Conservation (phyloP, 2,329 filamentous ascomycete species). For the Aspergillus sp. region DNA sequence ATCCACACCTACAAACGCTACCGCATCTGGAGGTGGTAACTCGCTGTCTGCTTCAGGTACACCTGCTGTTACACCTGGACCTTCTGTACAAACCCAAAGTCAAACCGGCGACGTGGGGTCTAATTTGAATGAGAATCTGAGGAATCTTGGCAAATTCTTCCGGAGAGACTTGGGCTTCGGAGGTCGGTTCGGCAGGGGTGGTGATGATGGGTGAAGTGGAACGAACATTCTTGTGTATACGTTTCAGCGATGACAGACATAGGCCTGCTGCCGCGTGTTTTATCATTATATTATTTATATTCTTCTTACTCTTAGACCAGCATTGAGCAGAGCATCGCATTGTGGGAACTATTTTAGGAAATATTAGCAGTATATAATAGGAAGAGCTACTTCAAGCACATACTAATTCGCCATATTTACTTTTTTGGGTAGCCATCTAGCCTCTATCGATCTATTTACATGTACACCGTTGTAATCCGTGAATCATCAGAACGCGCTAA, state of each 20-base stretch:
- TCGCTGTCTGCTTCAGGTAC: constrained; percentile 18
- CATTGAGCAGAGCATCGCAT: constrained; percentile 3
- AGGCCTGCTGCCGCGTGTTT: neutral
- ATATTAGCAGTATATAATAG: neutral
- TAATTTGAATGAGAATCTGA: constrained; percentile 88
- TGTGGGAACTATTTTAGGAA: neutral
- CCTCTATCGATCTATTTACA: neutral
- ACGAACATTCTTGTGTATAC: constrained; percentile 1
- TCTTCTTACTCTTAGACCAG: neutral
- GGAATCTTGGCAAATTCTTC: constrained; percentile 96
- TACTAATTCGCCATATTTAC: neutral
- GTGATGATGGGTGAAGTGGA: constrained; percentile 26
- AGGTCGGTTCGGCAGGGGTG: constrained; percentile 62
- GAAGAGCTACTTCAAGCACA: neutral
- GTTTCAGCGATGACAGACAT: neutral
- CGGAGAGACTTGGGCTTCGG: constrained; percentile 79
- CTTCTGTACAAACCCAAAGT: constrained; percentile 23
- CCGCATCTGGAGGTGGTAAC: constrained; percentile 28
- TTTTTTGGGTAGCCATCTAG: neutral
- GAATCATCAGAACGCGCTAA: neutral
- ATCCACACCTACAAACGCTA: constrained; percentile 27
- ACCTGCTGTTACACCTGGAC: constrained; percentile 23
- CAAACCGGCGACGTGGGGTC: constrained; percentile 32
- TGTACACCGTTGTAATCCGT: neutral
- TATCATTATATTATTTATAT: constrained; percentile 5